Percentiles rank a stretch among this genome's conserved stretches.
phyloP scores from a whole-genome alignment of 768 basidiomycete species.

The Coprinopsis sp. region DNA sequence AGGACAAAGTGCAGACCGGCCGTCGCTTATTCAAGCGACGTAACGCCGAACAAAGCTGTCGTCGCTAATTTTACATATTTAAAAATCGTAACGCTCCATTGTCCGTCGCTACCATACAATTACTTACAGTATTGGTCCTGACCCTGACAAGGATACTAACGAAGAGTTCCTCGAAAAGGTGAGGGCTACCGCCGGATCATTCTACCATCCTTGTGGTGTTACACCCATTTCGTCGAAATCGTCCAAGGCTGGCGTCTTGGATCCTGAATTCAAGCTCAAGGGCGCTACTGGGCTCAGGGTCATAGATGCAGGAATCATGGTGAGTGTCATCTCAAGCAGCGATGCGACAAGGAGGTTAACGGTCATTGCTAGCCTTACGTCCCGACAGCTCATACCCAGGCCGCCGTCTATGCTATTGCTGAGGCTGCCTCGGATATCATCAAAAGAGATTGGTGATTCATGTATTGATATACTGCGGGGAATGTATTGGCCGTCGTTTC shows the following conservation, averaged over 20 bases:
- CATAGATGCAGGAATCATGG: conserved; percentile 6
- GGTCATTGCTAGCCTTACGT: conserved; percentile 1
- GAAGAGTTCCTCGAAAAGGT: background rate
- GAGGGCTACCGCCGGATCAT: background rate
- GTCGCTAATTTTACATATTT: background rate
- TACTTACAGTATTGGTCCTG: background rate
- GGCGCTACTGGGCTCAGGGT: conserved; percentile 3
- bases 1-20: background rate
- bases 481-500: too few relatives aligned
- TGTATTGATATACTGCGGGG: too few relatives aligned
- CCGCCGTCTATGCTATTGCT: conserved; percentile 4
- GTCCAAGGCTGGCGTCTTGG: conserved; percentile 4
- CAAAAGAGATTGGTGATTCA: background rate
- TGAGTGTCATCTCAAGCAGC: background rate
- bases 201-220: background rate
- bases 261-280: conserved; percentile 5
- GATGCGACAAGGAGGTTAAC: background rate
- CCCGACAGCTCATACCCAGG: conserved; percentile 1
- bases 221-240: background rate
- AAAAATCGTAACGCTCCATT: background rate
- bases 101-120: background rate
- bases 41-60: background rate
- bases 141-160: background rate
- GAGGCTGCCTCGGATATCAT: conserved; percentile 2
- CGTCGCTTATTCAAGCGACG: background rate